Conservation (phyloP, 129 eudicot genomes). For the Flaveria ramosissima region DNA sequence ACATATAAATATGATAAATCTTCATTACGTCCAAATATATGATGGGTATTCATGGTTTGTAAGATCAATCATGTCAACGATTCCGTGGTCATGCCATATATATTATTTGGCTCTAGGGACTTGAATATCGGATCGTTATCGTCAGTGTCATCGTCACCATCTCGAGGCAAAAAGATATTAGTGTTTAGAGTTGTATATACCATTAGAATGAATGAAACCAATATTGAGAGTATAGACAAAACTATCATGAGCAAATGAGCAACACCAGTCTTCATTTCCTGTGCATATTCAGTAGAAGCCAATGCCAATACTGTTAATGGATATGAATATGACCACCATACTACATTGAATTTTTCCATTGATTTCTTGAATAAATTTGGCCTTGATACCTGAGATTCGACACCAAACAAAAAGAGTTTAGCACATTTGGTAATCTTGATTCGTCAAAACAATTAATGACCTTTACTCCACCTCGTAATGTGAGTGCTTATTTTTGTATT, state of each 20-base stretch:
- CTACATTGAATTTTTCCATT: constrained; percentile 52
- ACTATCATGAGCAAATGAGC: constrained; percentile 53
- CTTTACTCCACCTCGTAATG: no score
- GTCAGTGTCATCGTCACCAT: background rate
- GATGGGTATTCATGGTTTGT: no score
- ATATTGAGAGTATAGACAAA: constrained; percentile 42
- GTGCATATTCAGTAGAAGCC: constrained; percentile 57
- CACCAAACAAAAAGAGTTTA: background rate
- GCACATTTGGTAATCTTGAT: background rate
- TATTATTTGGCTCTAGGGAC: no score
- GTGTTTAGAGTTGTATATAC: constrained; percentile 47
- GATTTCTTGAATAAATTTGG: constrained; percentile 62
- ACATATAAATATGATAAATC: no score
- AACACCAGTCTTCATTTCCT: constrained; percentile 38
- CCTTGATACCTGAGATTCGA: constrained; percentile 39
- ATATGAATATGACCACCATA: constrained; percentile 72
- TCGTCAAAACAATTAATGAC: no score
- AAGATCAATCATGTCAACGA: no score
- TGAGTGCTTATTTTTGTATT: no score
- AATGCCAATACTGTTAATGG: constrained; percentile 54
- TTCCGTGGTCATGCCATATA: no score
- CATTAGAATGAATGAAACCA: constrained; percentile 49
- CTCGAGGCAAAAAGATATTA: constrained; percentile 34
- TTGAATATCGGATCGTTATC: background rate
- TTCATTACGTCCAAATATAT: no score